Evolutionary conservation across 768 basidiomycete genomes (phyloP), one percentile per base, ranked within the genome.

Genomic region (Serendipita sp.): DNA sequence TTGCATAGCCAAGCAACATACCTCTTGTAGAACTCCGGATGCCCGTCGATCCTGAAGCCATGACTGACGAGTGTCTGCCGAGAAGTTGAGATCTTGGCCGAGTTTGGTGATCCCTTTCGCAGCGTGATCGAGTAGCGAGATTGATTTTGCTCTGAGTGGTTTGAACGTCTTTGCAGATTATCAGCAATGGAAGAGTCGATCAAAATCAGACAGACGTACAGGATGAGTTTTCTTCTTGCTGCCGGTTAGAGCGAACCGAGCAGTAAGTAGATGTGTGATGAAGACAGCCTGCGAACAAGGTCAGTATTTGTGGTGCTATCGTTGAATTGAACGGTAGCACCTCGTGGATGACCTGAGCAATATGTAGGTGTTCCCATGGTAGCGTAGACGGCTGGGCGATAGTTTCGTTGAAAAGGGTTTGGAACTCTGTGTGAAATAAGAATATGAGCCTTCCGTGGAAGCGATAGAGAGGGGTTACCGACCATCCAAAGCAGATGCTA

Each of bases 331-430:
- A 5, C 34, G 2, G 14, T 5, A 38, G 4, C 14, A 31, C 89
- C 76, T 93, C 90, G 71, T 91, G 89, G 0, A 80, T 78, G 58
- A 93, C 73, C 13, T 81, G 81, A 2, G 83, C 85, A 2, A 87
- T 73, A 66, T 93, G 90, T 20, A 92, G 76, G n/a, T 81, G 66
- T 67, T 85, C 81, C 56, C 77, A 74, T 3, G 79, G 77, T 3
- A 81, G 76, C 22, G 64, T 62, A 24, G 72, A 69, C 13, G 73
- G 72, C 7, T 75, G 72, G 9, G 78, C 67, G 2, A 75, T 72
- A 22, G 53, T 58, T 24, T 72, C 74, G 24, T 73, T 72, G 65
- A 90, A 81, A 22, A 81, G 80, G 53, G 69, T 68, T 63, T 77
- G 76, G 70, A 87, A 77, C 62, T 76, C 88, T 88, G 65, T 3